Percentiles rank a stretch among this genome's conserved stretches.
Conservation (phyloP, 768 basidiomycete genomes). For the Podaxis mareebaensis region DNA sequence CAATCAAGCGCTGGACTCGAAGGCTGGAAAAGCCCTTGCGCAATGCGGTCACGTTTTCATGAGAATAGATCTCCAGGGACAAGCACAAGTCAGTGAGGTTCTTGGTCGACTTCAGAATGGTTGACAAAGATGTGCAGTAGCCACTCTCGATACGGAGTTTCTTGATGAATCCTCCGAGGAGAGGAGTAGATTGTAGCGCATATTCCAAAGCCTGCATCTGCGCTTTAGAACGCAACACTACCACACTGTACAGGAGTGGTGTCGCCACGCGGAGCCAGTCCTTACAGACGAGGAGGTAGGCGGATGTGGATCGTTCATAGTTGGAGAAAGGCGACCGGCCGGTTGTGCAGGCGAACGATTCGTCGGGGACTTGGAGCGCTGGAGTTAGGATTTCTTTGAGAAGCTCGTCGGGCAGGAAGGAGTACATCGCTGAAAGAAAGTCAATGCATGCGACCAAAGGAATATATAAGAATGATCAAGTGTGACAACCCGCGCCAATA, state of each 20-base stretch:
- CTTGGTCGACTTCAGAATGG: neutral
- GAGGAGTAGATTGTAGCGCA: constrained; percentile 17
- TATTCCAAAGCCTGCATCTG: constrained; percentile 23
- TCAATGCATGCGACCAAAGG: neutral
- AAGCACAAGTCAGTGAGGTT: constrained; percentile 6
- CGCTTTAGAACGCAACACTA: constrained; percentile 25
- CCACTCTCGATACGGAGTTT: constrained; percentile 28
- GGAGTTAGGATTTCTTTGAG: constrained; percentile 17
- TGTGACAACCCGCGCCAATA: neutral
- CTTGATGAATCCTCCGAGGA: constrained; percentile 24
- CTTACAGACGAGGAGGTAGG: constrained; percentile 23
- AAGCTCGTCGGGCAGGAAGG: constrained; percentile 14
- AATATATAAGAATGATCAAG: neutral
- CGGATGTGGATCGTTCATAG: constrained; percentile 11
- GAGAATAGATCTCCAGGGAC: constrained; percentile 1
- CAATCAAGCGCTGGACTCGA: neutral
- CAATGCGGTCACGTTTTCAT: constrained; percentile 1
- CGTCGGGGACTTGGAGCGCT: constrained; percentile 16
- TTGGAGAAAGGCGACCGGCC: constrained; percentile 8
- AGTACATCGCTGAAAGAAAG: neutral
- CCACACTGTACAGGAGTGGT: constrained; percentile 25
- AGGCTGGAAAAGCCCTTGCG: neutral
- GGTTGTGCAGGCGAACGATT: constrained; percentile 9
- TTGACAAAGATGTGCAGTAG: constrained; percentile 7
- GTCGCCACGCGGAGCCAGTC: constrained; percentile 27